Base-by-base conservation (phyloP, 2,329 filamentous ascomycete species). In the Mollisiaceae sp. region DNA sequence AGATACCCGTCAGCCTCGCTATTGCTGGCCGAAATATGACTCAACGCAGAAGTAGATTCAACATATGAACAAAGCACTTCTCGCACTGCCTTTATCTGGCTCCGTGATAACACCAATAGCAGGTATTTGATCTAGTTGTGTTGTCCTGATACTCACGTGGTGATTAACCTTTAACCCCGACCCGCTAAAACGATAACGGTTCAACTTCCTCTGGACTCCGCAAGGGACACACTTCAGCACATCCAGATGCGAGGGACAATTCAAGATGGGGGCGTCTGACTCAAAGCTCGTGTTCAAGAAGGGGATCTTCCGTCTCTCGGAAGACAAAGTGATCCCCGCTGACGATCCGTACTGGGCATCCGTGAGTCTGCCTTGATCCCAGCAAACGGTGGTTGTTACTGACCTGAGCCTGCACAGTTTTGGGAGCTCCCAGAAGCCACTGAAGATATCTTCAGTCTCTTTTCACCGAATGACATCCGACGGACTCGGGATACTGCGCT, bases 281-380 rank as follows among this genome's bases (percentile, higher is more conserved):
- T 98, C 94, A 75, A 98, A 98, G 86, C 89, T 98, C 77, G 93
- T 94, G 77, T 98, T 99, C 86, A 98, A 97, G 82, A 92, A 97
- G 81, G 94, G 94, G 80, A 97, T 98, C 82, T 97, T 98, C 83
- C 89, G 91, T 77, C 88, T 99, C 66, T 95, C 93, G n/a, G 93
- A 97, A 78, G 91, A 97, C 78, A 89, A 89, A 71, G 85, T 91
- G 77, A 97, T 98, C 76, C 85, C 93, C 66, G 88, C 93, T 64
- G 91, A 95, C 79, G 93, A 97, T 81, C 84, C 88, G 20, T 97
- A 97, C 82, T 99, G 95, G 95, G 89, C 91, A 70, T 92, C 92
- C 77, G 93, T 96, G 80, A 76, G 91, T 83, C 64, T 56, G 55
- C 45, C 54, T 64, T 57, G 56, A 55, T 39, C 43, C 38, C 43